Conservation (phyloP, 768 basidiomycete species). For the Amanita rimosa region DNA sequence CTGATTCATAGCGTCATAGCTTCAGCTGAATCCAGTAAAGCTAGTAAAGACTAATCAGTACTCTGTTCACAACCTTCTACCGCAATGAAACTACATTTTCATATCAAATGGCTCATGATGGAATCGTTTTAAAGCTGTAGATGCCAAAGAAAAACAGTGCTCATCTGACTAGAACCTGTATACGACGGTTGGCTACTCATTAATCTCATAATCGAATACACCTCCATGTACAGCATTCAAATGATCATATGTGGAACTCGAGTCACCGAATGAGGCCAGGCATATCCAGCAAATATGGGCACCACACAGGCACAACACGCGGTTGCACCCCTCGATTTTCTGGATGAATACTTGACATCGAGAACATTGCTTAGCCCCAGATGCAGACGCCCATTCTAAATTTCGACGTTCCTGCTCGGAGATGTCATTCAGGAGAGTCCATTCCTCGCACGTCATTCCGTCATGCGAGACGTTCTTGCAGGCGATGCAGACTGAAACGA, state of each 20-base stretch:
- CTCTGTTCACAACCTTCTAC: too few species aligned
- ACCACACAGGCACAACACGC: conserved; percentile 39
- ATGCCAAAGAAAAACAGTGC: too few species aligned
- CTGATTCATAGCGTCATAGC: too few species aligned
- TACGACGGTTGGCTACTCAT: neutral
- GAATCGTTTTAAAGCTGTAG: too few species aligned
- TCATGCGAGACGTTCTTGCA: conserved; percentile 41
- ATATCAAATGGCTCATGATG: too few species aligned
- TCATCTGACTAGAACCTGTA: too few species aligned
- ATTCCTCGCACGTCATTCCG: conserved; percentile 37
- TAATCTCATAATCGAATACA: conserved; percentile 12
- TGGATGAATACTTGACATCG: conserved; percentile 32
- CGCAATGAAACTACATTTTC: too few species aligned
- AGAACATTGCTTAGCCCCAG: conserved; percentile 36
- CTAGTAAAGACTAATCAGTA: too few species aligned
- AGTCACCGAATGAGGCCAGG: conserved; percentile 24
- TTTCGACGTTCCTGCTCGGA: conserved; percentile 30
- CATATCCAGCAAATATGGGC: conserved; percentile 49
- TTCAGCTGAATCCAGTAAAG: too few species aligned
- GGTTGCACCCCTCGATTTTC: conserved; percentile 45
- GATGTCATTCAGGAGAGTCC: conserved; percentile 19
- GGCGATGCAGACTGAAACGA: conserved; percentile 31
- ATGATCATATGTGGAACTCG: conserved; percentile 18
- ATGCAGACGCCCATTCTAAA: conserved; percentile 24
- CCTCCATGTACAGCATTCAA: conserved; percentile 23